These are phyloP conservation scores for Ceratorhiza oryzae-sativae DNA, from an alignment of 1,284 basidiomycete genomes.

Conservation along the genomic window DNA sequence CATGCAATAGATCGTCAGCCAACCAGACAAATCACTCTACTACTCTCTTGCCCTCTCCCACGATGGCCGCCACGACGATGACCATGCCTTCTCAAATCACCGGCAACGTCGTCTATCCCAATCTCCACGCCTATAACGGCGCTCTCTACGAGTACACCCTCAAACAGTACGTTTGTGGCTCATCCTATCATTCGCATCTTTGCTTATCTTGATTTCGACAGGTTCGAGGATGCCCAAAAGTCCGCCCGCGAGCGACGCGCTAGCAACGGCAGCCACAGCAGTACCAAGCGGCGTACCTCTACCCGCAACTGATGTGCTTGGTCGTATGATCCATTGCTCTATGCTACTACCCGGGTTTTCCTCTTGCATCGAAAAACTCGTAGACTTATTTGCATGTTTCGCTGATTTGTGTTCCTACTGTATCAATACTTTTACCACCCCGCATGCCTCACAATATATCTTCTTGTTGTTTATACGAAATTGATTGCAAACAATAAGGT, in stretches of 20 bases:
- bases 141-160: constrained; percentile 29
- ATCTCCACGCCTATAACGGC: constrained; percentile 16
- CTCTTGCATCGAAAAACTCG: neutral
- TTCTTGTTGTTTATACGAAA: neutral
- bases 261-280: neutral
- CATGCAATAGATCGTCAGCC: neutral
- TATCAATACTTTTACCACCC: constrained; percentile 3
- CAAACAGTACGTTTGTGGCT: constrained; percentile 3
- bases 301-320: neutral
- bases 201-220: neutral
- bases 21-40: neutral
- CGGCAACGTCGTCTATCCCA: constrained; percentile 5
- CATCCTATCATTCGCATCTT: neutral
- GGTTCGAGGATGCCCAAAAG: constrained; percentile 11
- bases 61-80: constrained; percentile 18
- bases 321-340: neutral
- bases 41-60: neutral
- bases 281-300: neutral
- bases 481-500: neutral
- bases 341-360: neutral
- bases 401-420: neutral
- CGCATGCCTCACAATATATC: neutral
- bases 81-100: constrained; percentile 23
- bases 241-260: neutral
- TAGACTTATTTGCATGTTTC: neutral